Conservation (phyloP, 768 basidiomycete genomes). For the Gautieria morchelliformis region DNA sequence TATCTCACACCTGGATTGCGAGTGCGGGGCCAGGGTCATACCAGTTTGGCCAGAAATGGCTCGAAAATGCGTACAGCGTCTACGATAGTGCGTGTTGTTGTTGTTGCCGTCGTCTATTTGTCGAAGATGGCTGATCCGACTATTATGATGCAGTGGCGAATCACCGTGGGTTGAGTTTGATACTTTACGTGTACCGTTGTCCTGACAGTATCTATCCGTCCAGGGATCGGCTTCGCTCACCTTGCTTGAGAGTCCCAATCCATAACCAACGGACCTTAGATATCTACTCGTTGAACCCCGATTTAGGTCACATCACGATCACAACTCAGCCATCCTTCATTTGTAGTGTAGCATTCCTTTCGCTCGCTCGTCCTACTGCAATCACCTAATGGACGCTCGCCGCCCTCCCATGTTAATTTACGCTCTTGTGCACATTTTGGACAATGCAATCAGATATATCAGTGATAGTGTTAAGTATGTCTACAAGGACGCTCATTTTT, state of each 20-base stretch:
- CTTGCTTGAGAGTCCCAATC: background rate
- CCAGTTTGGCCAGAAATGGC: conserved; percentile 4
- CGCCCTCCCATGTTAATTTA: no score
- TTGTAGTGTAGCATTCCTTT: no score
- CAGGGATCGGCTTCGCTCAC: conserved; percentile 1
- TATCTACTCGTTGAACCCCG: background rate
- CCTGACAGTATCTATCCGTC: background rate
- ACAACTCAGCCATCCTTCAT: no score
- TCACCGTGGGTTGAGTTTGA: background rate
- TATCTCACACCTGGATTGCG: background rate
- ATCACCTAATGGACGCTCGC: no score
- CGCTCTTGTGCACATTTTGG: no score
- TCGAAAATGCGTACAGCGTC: background rate
- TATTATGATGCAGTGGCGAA: conserved; percentile 1
- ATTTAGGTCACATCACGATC: no score
- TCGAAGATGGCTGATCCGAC: background rate
- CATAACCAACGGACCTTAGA: background rate
- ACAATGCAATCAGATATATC: no score
- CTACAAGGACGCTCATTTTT: no score
- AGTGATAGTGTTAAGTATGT: no score
- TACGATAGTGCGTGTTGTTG: conserved; percentile 2
- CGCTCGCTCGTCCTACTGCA: no score
- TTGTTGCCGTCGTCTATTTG: background rate
- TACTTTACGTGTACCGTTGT: background rate
- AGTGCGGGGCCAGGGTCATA: background rate